phyloP scores from a whole-genome alignment of 2,329 filamentous ascomycete species.

The Arthrobotrys conoides region DNA sequence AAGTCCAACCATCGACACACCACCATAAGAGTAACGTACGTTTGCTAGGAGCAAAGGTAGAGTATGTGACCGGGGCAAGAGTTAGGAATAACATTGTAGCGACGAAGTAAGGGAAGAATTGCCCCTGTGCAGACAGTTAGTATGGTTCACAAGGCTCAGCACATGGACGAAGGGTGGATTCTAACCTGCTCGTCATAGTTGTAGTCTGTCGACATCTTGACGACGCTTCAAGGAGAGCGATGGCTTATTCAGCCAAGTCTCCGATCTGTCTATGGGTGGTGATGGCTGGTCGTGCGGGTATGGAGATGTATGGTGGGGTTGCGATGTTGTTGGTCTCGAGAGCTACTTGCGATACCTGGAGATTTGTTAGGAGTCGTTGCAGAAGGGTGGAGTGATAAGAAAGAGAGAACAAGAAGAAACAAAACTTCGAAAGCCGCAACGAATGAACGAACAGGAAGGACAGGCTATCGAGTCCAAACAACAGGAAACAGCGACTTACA shows the following conservation, averaged over 20 bases:
- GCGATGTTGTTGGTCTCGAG: conserved; percentile 21
- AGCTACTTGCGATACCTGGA: conserved; percentile 19
- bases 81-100: conserved; percentile 89
- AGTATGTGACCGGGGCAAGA: conserved; percentile 91
- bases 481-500: conserved; percentile 4
- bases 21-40: conserved; percentile 67
- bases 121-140: conserved; percentile 73
- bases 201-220: conserved; percentile 91
- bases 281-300: conserved; percentile 40
- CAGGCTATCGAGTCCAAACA: conserved; percentile 14
- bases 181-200: conserved; percentile 93
- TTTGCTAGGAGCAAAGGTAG: conserved; percentile 83
- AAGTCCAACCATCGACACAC: conserved; percentile 4
- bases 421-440: conserved; percentile 11
- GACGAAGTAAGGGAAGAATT: conserved; percentile 99
- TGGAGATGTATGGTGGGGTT: conserved; percentile 47
- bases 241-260: conserved; percentile 57
- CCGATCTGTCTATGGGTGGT: conserved; percentile 33
- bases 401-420: conserved; percentile 1
- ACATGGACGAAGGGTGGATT: conserved; percentile 27
- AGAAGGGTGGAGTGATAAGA: conserved; percentile 23
- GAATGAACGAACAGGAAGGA: conserved; percentile 14
- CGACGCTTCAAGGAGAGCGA: conserved; percentile 45
- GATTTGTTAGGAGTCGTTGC: conserved; percentile 38
- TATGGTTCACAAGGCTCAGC: conserved; percentile 51